These are phyloP conservation scores for Suhomyces vadensis DNA, from an alignment of 805 yeast species.

Conservation along the genomic window DNA sequence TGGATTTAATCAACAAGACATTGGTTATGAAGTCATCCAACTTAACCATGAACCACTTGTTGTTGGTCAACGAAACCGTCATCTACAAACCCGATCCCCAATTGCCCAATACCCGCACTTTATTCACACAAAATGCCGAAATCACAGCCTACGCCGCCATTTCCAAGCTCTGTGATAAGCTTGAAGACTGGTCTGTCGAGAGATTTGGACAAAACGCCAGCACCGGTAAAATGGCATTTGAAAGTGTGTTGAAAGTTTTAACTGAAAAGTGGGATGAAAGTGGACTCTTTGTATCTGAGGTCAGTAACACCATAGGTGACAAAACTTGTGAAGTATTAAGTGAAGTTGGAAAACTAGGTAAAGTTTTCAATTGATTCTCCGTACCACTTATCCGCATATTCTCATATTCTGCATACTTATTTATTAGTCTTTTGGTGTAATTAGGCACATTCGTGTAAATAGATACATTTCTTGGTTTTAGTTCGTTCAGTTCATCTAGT, in stretches of 20 bases:
- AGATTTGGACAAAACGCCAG: constrained; percentile 86
- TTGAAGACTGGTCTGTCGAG: constrained; percentile 91
- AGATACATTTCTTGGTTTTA: neutral
- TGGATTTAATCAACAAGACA: constrained; percentile 64
- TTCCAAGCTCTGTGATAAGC: constrained; percentile 67
- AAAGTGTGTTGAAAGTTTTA: constrained; percentile 62
- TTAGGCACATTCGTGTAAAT: too few relatives aligned
- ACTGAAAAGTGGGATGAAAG: constrained; percentile 46
- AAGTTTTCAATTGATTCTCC: constrained; percentile 9
- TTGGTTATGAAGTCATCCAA: constrained; percentile 83
- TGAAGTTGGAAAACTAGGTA: constrained; percentile 21
- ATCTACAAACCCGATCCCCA: constrained; percentile 67
- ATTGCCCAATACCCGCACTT: constrained; percentile 53
- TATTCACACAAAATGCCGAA: constrained; percentile 80
- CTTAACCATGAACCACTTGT: constrained; percentile 72
- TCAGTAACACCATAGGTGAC: constrained; percentile 23
- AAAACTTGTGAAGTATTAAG: constrained; percentile 13
- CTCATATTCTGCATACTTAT: neutral
- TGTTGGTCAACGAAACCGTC: constrained; percentile 87
- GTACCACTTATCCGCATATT: too few relatives aligned
- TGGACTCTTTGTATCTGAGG: constrained; percentile 36
- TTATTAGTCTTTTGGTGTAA: too few relatives aligned
- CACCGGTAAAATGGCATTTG: constrained; percentile 83
- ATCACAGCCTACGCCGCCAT: constrained; percentile 82
- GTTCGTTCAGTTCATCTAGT: constrained; percentile 1